Evolutionary conservation across 768 basidiomycete species (phyloP).

Genomic region (Phlebiopsis gigantea): DNA sequence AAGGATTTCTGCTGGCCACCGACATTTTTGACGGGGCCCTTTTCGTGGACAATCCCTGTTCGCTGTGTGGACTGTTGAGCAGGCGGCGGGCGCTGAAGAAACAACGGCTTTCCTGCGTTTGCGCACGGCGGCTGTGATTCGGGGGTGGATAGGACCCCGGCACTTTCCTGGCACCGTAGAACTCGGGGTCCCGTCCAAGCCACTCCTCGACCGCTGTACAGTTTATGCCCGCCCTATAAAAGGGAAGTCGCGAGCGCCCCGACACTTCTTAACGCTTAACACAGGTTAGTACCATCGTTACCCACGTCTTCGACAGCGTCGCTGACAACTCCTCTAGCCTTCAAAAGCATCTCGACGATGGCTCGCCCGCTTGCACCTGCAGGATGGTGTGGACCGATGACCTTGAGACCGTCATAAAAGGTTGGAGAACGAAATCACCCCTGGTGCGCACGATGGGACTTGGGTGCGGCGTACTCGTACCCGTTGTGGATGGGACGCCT

Average conservation of each 20-base stretch:
- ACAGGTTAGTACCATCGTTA: slow-evolving; percentile 46
- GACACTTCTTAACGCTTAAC: slow-evolving; percentile 45
- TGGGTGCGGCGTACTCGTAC: slow-evolving; percentile 73
- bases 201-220: slow-evolving; percentile 27
- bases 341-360: slow-evolving; percentile 90
- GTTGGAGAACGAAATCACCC: slow-evolving; percentile 61
- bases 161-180: slow-evolving; percentile 16
- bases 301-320: background rate
- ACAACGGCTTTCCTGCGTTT: slow-evolving; percentile 13
- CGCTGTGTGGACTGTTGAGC: slow-evolving; percentile 18
- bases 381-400: slow-evolving; percentile 79
- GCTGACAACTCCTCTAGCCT: slow-evolving; percentile 38
- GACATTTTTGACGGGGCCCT: slow-evolving; percentile 77
- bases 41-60: slow-evolving; percentile 30
- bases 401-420: slow-evolving; percentile 78
- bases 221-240: slow-evolving; percentile 24
- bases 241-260: background rate
- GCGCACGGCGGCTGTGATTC: slow-evolving; percentile 2
- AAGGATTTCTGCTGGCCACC: slow-evolving; percentile 86
- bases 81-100: slow-evolving; percentile 11
- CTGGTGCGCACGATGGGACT: slow-evolving; percentile 61
- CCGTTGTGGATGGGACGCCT: slow-evolving; percentile 28
- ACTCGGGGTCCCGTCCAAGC: slow-evolving; percentile 23
- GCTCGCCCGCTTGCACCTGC: slow-evolving; percentile 51
- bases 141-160: slow-evolving; percentile 15